Percentiles rank a stretch among this genome's conserved stretches.
These are phyloP conservation scores for Colletotrichum sp. DNA, from an alignment of 2,329 filamentous ascomycete genomes.

Conservation along the genomic window DNA sequence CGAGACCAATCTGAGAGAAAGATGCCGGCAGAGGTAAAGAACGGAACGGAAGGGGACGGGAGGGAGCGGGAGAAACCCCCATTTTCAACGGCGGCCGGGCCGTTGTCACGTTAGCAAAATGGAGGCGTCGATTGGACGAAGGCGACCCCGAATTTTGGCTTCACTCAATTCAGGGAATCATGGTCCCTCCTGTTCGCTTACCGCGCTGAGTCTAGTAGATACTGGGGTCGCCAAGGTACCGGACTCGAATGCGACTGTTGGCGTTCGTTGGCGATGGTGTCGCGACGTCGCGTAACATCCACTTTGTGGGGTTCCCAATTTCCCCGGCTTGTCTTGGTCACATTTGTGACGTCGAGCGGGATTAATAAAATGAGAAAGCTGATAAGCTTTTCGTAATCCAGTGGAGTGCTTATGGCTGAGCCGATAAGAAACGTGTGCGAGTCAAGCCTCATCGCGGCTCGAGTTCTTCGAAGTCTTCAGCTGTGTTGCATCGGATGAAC, in stretches of 20 bases:
- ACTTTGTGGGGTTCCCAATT: constrained; percentile 16
- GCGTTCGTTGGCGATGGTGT: background rate
- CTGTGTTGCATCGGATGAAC: background rate
- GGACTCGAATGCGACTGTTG: background rate
- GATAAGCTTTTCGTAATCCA: background rate
- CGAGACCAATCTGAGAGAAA: background rate
- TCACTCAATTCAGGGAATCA: background rate
- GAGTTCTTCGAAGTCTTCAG: background rate
- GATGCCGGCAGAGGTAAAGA: background rate
- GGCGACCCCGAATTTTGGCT: background rate
- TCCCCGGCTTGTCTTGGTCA: background rate
- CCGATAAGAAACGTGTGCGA: background rate
- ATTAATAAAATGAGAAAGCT: constrained; percentile 10
- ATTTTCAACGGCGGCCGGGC: background rate
- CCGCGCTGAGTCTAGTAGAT: background rate
- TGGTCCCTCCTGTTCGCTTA: constrained; percentile 14
- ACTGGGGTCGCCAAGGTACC: background rate
- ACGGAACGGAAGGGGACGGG: constrained; percentile 6
- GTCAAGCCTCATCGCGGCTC: background rate
- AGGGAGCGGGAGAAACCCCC: background rate
- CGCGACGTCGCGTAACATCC: constrained; percentile 19
- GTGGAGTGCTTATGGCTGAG: background rate
- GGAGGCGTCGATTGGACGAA: background rate
- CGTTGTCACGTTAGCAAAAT: constrained; percentile 9
- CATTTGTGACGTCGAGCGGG: constrained; percentile 9